Evolutionary conservation across 352 stramenopile genomes (phyloP).

Genomic region (Phytophthora cryptogea): DNA sequence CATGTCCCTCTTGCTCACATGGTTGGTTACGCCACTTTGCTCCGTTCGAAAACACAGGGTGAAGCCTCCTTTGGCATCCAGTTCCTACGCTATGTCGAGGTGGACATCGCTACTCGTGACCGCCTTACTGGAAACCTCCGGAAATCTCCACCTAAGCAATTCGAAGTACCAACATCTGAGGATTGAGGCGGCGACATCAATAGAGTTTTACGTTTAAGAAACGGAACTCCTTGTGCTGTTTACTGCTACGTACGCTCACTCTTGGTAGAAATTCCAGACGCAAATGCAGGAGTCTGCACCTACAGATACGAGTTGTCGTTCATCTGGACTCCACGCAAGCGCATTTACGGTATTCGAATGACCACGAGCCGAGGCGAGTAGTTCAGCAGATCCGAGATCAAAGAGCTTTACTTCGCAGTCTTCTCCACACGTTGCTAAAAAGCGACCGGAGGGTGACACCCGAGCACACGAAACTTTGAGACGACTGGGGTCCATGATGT

Average conservation of each 20-base stretch:
- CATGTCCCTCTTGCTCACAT: constrained; percentile 77
- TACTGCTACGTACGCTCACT: constrained; percentile 5
- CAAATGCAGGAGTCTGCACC: constrained; percentile 90
- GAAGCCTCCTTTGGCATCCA: constrained; percentile 82
- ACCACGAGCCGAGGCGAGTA: constrained; percentile 56
- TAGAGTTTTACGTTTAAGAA: constrained; percentile 22
- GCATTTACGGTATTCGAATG: constrained; percentile 79
- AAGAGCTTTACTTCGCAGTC: constrained; percentile 88
- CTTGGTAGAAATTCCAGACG: constrained; percentile 91
- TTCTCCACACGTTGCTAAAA: constrained; percentile 79
- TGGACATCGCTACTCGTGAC: constrained; percentile 56
- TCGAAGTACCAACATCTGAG: constrained; percentile 4
- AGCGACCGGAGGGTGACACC: constrained; percentile 72
- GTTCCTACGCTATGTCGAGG: constrained; percentile 71
- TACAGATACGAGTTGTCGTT: constrained; percentile 91
- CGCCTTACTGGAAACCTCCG: constrained; percentile 39
- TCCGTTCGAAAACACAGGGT: constrained; percentile 81
- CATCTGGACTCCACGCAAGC: constrained; percentile 88
- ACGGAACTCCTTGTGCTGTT: not conserved
- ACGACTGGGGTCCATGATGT: constrained; percentile 48
- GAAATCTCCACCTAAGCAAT: constrained; percentile 18
- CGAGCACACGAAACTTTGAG: constrained; percentile 47
- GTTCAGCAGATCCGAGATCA: constrained; percentile 40
- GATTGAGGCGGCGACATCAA: constrained; percentile 18
- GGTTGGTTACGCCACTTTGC: constrained; percentile 77